Conservation (phyloP, 1,139 yeast species). For the Saccharomyces pastorianus region DNA sequence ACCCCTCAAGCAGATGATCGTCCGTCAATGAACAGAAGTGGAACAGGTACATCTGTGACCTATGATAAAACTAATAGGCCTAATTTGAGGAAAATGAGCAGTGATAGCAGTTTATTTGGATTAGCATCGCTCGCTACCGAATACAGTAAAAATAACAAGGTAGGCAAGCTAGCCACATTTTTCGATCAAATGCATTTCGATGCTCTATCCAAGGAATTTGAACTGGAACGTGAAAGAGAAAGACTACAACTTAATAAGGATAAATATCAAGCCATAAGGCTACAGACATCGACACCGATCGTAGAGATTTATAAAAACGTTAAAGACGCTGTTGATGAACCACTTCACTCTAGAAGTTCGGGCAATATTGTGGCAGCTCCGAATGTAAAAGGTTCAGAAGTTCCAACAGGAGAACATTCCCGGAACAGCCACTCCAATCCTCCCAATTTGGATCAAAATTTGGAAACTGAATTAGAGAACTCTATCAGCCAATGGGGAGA, state of each 20-base stretch:
- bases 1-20: not conserved
- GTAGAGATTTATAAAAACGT: constrained; percentile 88
- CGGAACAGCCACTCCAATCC: not conserved
- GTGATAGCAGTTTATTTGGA: not conserved
- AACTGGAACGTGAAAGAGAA: constrained; percentile 76
- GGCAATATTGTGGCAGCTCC: not conserved
- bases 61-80: not conserved
- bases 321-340: constrained; percentile 70
- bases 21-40: not conserved
- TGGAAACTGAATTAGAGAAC: constrained; percentile 26
- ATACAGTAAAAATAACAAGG: constrained; percentile 36
- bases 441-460: constrained; percentile 7
- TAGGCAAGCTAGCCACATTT: constrained; percentile 55
- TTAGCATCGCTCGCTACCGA: not conserved
- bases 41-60: not conserved
- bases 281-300: constrained; percentile 72
- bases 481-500: constrained; percentile 30
- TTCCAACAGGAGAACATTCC: not conserved
- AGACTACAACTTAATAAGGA: constrained; percentile 52
- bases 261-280: constrained; percentile 66
- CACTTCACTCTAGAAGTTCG: constrained; percentile 30
- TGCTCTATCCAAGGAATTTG: constrained; percentile 76
- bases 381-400: not conserved
- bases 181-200: constrained; percentile 76
- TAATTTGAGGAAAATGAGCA: not conserved